phyloP scores from a whole-genome alignment of 2,329 filamentous ascomycete genomes.

The Diaporthe citri region DNA sequence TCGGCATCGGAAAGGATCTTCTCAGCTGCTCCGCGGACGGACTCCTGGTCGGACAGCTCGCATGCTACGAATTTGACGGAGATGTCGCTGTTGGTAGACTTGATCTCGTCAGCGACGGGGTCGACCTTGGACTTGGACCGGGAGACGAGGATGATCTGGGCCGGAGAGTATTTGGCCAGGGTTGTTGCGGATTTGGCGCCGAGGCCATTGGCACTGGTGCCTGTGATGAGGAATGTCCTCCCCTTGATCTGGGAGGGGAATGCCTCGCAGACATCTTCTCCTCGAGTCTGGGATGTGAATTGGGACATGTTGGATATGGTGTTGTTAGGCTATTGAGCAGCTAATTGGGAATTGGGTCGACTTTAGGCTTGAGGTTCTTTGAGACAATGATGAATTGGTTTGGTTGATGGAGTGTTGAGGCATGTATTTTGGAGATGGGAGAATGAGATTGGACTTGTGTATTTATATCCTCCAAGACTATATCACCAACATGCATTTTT shows the following conservation, averaged over 20 bases:
- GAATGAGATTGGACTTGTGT: neutral
- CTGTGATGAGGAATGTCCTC: constrained; percentile 42
- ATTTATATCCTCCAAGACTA: neutral
- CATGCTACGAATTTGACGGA: constrained; percentile 50
- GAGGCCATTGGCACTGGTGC: constrained; percentile 39
- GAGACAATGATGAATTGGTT: neutral
- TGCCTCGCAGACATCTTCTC: constrained; percentile 34
- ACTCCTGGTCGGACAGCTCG: constrained; percentile 53
- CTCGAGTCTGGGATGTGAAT: constrained; percentile 22
- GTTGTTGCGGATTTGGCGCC: constrained; percentile 39
- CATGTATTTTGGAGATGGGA: neutral
- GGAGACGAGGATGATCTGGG: constrained; percentile 42
- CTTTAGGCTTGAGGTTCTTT: neutral
- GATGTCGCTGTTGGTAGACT: constrained; percentile 46
- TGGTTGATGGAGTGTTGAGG: neutral
- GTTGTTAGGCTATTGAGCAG: too few species aligned
- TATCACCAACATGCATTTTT: neutral
- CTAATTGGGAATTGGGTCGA: fast-evolving
- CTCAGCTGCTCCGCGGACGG: constrained; percentile 53
- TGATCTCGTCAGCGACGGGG: constrained; percentile 51
- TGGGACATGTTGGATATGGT: constrained; percentile 26
- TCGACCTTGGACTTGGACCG: constrained; percentile 43
- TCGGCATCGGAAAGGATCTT: constrained; percentile 51
- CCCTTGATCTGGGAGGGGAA: constrained; percentile 35
- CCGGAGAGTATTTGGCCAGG: constrained; percentile 39